phyloP scores from a whole-genome alignment of 371 early-diverging fungal species.

The Chytridiales sp. region DNA sequence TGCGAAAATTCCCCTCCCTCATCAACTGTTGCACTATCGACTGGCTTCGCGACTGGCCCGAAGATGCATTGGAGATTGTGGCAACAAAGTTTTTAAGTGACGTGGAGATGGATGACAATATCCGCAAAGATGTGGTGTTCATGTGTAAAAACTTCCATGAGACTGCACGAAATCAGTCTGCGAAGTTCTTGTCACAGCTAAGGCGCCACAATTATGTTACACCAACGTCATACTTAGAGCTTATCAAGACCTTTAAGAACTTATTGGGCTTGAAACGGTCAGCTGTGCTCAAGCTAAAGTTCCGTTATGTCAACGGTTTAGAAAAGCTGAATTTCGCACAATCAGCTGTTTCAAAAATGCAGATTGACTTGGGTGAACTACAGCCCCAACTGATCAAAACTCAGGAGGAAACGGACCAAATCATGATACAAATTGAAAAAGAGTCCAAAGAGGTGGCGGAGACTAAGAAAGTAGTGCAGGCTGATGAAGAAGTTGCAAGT shows the following conservation, averaged over 20 bases:
- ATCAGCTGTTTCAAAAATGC: constrained; percentile 53
- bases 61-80: constrained; percentile 55
- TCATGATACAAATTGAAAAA: constrained; percentile 53
- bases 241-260: constrained; percentile 52
- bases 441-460: constrained; percentile 51
- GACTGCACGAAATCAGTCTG: constrained; percentile 41
- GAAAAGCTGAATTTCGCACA: constrained; percentile 56
- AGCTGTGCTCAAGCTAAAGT: constrained; percentile 42
- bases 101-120: constrained; percentile 43
- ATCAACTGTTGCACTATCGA: constrained; percentile 59
- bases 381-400: constrained; percentile 56
- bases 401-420: constrained; percentile 48
- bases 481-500: constrained; percentile 54
- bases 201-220: constrained; percentile 56
- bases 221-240: constrained; percentile 55
- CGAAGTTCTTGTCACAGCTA: constrained; percentile 35
- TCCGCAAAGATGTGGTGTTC: constrained; percentile 37
- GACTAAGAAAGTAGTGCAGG: constrained; percentile 47
- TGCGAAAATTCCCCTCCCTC: constrained; percentile 53
- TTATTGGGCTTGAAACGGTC: constrained; percentile 43
- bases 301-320: constrained; percentile 51
- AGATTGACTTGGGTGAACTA: constrained; percentile 50
- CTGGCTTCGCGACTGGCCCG: constrained; percentile 58
- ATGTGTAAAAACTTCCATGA: constrained; percentile 59
- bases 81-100: constrained; percentile 49